Percentiles rank a stretch among this genome's conserved stretches.
Evolutionary conservation across 345 rosid genomes (phyloP).

Genomic region (Erodium maritimum): DNA sequence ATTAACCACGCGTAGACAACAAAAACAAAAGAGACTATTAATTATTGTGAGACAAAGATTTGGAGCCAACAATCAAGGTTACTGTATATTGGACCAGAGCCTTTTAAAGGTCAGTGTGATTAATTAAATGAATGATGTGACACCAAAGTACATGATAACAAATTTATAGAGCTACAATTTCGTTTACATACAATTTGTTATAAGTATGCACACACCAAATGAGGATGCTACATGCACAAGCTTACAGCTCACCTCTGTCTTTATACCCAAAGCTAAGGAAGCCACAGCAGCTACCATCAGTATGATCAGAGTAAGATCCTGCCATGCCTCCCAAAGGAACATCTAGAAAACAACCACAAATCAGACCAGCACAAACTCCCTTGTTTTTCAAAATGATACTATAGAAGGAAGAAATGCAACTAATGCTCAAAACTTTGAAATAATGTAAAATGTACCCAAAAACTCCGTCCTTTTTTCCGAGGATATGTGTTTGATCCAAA

Average conservation of each 20-base stretch:
- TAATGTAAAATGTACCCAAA: conserved; percentile 41
- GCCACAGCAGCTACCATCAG: conserved; percentile 86
- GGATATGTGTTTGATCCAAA: conserved; percentile 97
- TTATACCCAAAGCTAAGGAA: conserved; percentile 84
- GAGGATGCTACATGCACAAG: background rate
- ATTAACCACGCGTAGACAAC: background rate
- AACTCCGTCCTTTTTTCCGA: conserved; percentile 75
- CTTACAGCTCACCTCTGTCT: conserved; percentile 64
- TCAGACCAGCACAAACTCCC: background rate
- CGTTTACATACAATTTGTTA: too few species aligned
- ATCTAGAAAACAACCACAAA: conserved; percentile 30
- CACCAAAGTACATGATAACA: background rate
- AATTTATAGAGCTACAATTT: too few species aligned
- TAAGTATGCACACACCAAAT: too few species aligned
- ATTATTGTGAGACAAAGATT: background rate
- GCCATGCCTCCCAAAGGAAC: conserved; percentile 85
- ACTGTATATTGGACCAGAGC: background rate
- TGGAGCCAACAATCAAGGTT: background rate
- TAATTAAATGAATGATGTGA: background rate
- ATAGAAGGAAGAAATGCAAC: background rate
- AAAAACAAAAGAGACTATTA: background rate
- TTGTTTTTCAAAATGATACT: background rate
- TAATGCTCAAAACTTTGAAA: background rate
- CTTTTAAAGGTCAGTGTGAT: background rate
- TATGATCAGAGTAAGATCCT: conserved; percentile 80